phyloP scores from a whole-genome alignment of 768 basidiomycete genomes.

The Tephrocybe sp. region DNA sequence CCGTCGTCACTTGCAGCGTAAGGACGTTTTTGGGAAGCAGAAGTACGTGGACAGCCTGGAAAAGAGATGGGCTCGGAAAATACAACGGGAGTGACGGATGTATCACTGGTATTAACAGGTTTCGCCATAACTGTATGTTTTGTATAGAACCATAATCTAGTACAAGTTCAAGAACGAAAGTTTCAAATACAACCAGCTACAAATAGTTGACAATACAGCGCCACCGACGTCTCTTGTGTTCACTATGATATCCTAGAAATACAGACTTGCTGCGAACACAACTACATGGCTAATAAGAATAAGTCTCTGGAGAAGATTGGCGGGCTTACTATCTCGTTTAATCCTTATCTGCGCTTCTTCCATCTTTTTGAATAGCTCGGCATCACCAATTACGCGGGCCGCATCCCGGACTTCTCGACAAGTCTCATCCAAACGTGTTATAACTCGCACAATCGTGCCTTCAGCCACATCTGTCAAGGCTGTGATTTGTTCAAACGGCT shows the following conservation, averaged over 20 bases:
- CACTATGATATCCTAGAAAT: constrained; percentile 53
- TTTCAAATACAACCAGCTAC: constrained; percentile 3
- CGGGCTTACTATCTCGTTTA: constrained; percentile 87
- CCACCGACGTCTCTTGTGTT: constrained; percentile 12
- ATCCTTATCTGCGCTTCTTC: constrained; percentile 92
- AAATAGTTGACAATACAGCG: constrained; percentile 14
- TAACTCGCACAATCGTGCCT: constrained; percentile 94
- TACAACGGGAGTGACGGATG: constrained; percentile 13
- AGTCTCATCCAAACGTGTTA: constrained; percentile 94
- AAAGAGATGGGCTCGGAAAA: constrained; percentile 7
- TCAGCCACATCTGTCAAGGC: constrained; percentile 91
- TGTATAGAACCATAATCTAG: background rate
- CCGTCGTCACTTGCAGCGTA: constrained; percentile 8
- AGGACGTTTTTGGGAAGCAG: constrained; percentile 10
- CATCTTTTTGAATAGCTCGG: constrained; percentile 96
- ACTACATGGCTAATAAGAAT: constrained; percentile 41
- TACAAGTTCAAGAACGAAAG: background rate
- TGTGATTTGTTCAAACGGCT: constrained; percentile 97
- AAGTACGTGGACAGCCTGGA: background rate
- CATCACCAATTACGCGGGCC: constrained; percentile 95
- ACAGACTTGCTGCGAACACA: constrained; percentile 84
- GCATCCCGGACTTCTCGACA: constrained; percentile 97
- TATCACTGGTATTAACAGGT: constrained; percentile 21
- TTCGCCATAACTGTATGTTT: constrained; percentile 29
- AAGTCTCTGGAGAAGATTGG: background rate